These are phyloP conservation scores for Pseudozyma thailandica DNA, from an alignment of 1,284 basidiomycete genomes.

Conservation along the genomic window DNA sequence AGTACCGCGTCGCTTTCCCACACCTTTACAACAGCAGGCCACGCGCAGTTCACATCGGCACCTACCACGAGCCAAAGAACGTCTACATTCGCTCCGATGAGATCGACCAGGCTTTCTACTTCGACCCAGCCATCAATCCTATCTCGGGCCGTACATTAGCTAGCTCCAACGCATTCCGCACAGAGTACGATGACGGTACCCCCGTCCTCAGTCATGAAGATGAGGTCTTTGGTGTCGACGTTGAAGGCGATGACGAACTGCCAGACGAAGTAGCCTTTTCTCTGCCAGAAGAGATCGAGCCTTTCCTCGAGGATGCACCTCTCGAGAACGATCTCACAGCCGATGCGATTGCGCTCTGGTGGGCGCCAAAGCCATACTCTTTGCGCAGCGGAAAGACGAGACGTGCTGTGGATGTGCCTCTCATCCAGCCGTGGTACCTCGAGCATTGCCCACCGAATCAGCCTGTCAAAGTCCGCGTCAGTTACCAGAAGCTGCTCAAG, in stretches of 20 bases:
- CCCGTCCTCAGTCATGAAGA: constrained; percentile 84
- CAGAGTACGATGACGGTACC: constrained; percentile 59
- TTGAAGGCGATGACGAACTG: constrained; percentile 73
- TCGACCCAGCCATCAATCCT: constrained; percentile 86
- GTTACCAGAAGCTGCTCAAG: constrained; percentile 98
- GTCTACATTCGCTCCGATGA: constrained; percentile 99
- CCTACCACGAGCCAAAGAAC: constrained; percentile 94
- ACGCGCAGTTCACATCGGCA: constrained; percentile 88
- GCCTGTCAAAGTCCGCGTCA: constrained; percentile 97
- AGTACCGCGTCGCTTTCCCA: constrained; percentile 99
- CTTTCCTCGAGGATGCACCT: constrained; percentile 84
- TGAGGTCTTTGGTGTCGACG: constrained; percentile 82
- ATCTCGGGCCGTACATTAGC: constrained; percentile 71
- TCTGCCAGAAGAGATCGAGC: constrained; percentile 81
- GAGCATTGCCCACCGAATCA: constrained; percentile 97
- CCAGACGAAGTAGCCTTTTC: constrained; percentile 82
- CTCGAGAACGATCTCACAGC: constrained; percentile 92
- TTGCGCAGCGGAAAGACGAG: constrained; percentile 91
- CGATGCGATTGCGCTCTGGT: constrained; percentile 97
- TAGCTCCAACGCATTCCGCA: constrained; percentile 52
- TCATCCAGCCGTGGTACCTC: constrained; percentile 93
- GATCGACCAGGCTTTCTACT: constrained; percentile 99
- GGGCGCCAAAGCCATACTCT: constrained; percentile 96
- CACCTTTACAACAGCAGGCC: constrained; percentile 99
- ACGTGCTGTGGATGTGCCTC: constrained; percentile 91